Percentiles rank a stretch among this genome's conserved stretches.
These are phyloP conservation scores for Myrmaecium sp. DNA, from an alignment of 2,329 filamentous ascomycete genomes.

Conservation along the genomic window DNA sequence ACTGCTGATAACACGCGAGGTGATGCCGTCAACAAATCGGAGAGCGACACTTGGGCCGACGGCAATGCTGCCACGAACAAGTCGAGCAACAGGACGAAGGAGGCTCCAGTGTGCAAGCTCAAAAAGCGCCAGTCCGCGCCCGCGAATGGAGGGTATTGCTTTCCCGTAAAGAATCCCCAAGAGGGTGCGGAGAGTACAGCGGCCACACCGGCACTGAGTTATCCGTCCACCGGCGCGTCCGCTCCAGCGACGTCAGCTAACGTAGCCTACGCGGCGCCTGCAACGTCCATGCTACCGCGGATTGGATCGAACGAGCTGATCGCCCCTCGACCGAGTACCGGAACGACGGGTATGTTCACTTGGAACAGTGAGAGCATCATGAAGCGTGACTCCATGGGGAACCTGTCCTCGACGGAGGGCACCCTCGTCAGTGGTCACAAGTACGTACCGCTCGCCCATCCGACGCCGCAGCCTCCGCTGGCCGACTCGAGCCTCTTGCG, in stretches of 20 bases:
- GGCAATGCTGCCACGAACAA: too few species aligned
- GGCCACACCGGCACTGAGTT: slow-evolving; percentile 12
- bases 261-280: slow-evolving; percentile 12
- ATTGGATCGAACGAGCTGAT: slow-evolving; percentile 8
- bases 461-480: slow-evolving; percentile 6
- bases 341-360: slow-evolving; percentile 21
- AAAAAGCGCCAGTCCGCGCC: too few species aligned
- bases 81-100: too few species aligned
- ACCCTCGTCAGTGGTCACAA: slow-evolving; percentile 23
- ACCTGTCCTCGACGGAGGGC: slow-evolving; percentile 10
- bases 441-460: slow-evolving; percentile 16
- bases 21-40: slow-evolving; percentile 3
- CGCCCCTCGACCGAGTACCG: slow-evolving; percentile 14
- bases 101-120: too few species aligned
- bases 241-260: slow-evolving; percentile 9
- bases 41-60: too few species aligned
- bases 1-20: slow-evolving; percentile 9
- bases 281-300: slow-evolving; percentile 9
- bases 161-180: too few species aligned
- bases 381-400: slow-evolving; percentile 13
- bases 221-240: slow-evolving; percentile 9
- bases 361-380: slow-evolving; percentile 18
- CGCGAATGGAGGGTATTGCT: too few species aligned
- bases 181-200: too few species aligned
- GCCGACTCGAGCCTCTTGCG: slow-evolving; percentile 5